Evolutionary conservation across 768 basidiomycete species (phyloP), one percentile per base, ranked within the genome.

Genomic region (Pisolithus orientalis): DNA sequence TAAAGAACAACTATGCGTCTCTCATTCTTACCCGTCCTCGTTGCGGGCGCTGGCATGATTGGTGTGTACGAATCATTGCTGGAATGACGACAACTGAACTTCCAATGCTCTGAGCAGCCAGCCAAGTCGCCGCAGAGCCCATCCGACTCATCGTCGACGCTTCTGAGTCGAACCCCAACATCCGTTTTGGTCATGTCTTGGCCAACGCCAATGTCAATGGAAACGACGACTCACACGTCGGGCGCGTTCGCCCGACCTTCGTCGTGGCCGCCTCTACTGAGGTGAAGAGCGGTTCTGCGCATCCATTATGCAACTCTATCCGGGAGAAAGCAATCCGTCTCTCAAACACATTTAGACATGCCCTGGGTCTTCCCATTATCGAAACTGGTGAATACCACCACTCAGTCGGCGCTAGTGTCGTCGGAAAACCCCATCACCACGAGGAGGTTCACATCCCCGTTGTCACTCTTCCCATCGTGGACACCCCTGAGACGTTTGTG

Each of bases 281-380:
- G 32, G 47, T 27, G 37, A 61, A 59, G 24, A 34, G 47, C 31
- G 42, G 47, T 8, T 3, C 60, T 32, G 25, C 44, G 21, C 65
- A 34, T 44, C 72, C 70, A 53, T 52, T 59, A 14, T 70, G 72
- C 43, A 67, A 67, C 43, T 69, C 69, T 38, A 57, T 79, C 62
- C 72, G 69, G 55, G 64, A 74, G 61, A 84, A 83, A 60, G 75
- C 76, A 27, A 58, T 80, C 50, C 69, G 74, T 53, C 53, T 83
- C 39, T 76, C 80, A 47, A 82, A 84, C 56, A 58, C 72, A 27
- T 74, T 88, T 72, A 72, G 80, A 42, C 67, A 78, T 53, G 74
- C 75, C 2, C 66, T 87, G 37, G 83, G 84, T 17, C 61, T 83
- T 55, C 73, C 79, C 8, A 67, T 70, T 53, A 77, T 79, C 62